Evolutionary conservation across 2,329 filamentous ascomycete genomes (phyloP).

Genomic region (Delphinella strobiligena): DNA sequence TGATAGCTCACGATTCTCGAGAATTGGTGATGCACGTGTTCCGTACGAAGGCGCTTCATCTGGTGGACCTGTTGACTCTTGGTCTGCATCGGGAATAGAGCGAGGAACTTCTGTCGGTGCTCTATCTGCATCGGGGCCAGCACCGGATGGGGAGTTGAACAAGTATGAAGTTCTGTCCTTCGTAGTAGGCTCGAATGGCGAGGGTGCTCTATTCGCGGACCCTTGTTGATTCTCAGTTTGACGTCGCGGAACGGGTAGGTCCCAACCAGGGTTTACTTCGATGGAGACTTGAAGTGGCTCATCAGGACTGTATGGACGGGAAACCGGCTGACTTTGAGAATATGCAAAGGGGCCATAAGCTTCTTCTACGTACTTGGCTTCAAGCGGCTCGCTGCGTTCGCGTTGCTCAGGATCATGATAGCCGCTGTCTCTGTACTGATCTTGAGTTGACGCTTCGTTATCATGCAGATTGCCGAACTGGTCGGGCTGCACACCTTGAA

Average conservation of each 20-base stretch:
- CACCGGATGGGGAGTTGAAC: slow-evolving; percentile 30
- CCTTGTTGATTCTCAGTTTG: slow-evolving; percentile 1
- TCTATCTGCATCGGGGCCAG: background rate
- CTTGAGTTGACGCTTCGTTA: background rate
- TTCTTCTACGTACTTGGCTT: background rate
- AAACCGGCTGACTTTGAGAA: background rate
- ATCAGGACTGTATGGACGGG: background rate
- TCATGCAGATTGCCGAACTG: background rate
- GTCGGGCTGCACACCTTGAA: background rate
- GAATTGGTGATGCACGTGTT: background rate
- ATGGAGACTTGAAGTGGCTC: slow-evolving; percentile 9
- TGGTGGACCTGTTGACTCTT: background rate
- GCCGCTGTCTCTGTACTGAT: slow-evolving; percentile 30
- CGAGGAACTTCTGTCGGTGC: too few relatives aligned
- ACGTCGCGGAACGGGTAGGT: slow-evolving; percentile 2
- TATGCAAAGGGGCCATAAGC: background rate
- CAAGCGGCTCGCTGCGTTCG: background rate
- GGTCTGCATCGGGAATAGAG: background rate
- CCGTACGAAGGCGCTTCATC: background rate
- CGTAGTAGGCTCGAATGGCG: slow-evolving; percentile 29
- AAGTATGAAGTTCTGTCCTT: slow-evolving; percentile 35
- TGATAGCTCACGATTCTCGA: slow-evolving; percentile 24
- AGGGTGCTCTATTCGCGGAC: slow-evolving; percentile 13
- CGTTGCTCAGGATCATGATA: slow-evolving; percentile 19
- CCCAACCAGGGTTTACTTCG: slow-evolving; percentile 12